Base-by-base conservation (phyloP, 768 basidiomycete genomes). In the Zangia roseola region DNA sequence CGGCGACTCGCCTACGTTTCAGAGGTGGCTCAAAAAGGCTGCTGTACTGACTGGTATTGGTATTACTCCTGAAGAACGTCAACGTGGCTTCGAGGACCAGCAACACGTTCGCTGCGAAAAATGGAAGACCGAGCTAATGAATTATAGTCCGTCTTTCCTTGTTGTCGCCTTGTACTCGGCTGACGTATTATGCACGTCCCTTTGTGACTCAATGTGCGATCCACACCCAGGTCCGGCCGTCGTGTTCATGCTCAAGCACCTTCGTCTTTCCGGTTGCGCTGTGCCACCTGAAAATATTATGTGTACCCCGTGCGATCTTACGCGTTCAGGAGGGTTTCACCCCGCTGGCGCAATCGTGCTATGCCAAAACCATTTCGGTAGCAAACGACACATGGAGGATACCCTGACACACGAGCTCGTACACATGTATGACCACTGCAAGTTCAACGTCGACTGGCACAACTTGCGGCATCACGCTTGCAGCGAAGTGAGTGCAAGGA, bases 391-490 rank as follows among this genome's bases (percentile, higher is more conserved):
- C 58, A 86, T 94, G 88, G 94, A 98, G 68, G 82, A 91, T 60
- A 95, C 94, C 25, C 73, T 99, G 28, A 79, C 88, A 19, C 97
- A 99, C 62, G 97, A 99, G 65, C 80, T 98, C 39, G 71, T 98
- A 21, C 97, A 98, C 63, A 84, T 93, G 79, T 98, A 90, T 64
- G 97, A 99, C 67, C 90, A 95, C 54, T 89, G 91, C 70, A 83
- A 84, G 68, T 98, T 98, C 73, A 90, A 92, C 53, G 88, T 97
- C 1, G 84, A 97, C 66, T 97, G 91, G 94, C 69, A 68, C 40
- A 88, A 98, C 69, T 64, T 98, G 47, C 73, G 92, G 49, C 94
- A 97, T 72, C 93, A 97, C 64, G 97, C 95, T 3, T 99, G 97
- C 67, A 93, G 89, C 61, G 95, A 98, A 82, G 95, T 95, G 55